Conservation (phyloP, 2,329 filamentous ascomycete genomes). For the Tolypocladium endophyticum region DNA sequence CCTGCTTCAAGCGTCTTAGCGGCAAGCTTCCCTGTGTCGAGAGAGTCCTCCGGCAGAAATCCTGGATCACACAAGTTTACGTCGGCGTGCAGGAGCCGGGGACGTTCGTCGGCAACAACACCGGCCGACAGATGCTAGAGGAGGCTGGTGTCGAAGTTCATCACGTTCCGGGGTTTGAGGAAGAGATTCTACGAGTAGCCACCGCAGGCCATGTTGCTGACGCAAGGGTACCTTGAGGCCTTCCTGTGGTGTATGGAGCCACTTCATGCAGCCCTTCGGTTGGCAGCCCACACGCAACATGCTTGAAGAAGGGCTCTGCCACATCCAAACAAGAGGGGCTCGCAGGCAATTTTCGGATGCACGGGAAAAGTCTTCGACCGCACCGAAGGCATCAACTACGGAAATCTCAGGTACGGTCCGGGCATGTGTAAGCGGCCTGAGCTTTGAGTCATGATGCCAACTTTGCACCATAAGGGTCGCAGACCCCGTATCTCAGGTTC, state of each 20-base stretch:
- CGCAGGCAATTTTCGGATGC: slow-evolving; percentile 31
- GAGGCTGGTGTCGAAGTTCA: slow-evolving; percentile 64
- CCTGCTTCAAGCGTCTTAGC: slow-evolving; percentile 63
- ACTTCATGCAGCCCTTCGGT: slow-evolving; percentile 32
- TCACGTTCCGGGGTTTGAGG: slow-evolving; percentile 64
- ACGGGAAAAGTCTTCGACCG: slow-evolving; percentile 22
- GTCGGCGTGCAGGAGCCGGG: slow-evolving; percentile 83
- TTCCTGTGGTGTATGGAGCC: slow-evolving; percentile 43
- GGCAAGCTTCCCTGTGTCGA: slow-evolving; percentile 72
- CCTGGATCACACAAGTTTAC: slow-evolving; percentile 65
- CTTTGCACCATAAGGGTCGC: slow-evolving; percentile 20
- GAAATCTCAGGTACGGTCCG: slow-evolving; percentile 38
- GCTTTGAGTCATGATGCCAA: slow-evolving; percentile 17
- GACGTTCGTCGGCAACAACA: slow-evolving; percentile 78
- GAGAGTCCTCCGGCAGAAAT: slow-evolving; percentile 55
- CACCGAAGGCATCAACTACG: slow-evolving; percentile 21
- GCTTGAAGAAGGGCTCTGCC: slow-evolving; percentile 39
- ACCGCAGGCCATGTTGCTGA: slow-evolving; percentile 63
- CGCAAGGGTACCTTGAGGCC: slow-evolving; percentile 38
- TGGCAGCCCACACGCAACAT: slow-evolving; percentile 39
- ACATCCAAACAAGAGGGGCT: slow-evolving; percentile 39
- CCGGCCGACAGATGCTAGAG: slow-evolving; percentile 59
- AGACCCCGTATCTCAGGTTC: slow-evolving; percentile 22
- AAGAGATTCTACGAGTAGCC: slow-evolving; percentile 71
- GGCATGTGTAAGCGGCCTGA: slow-evolving; percentile 25